A percentile compares a stretch with the other conserved stretches of the same genome.
Conservation (phyloP, 2,329 filamentous ascomycete species). For the Lecanicillium sp. region DNA sequence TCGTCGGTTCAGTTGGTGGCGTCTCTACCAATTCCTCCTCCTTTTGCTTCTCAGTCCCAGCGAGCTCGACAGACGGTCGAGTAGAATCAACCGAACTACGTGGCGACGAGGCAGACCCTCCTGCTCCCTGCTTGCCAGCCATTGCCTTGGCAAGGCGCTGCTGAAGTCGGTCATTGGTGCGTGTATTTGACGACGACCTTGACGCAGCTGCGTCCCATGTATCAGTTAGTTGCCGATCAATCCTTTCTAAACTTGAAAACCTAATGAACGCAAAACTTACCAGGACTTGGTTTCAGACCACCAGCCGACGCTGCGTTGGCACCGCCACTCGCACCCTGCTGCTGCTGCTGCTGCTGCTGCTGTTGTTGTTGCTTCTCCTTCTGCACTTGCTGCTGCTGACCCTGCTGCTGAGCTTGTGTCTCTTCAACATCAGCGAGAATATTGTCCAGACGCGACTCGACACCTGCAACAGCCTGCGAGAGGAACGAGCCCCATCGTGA, state of each 20-base stretch:
- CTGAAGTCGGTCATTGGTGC: slow-evolving; percentile 74
- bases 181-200: slow-evolving; percentile 53
- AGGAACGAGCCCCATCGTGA: slow-evolving; percentile 73
- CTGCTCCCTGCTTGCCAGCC: slow-evolving; percentile 51
- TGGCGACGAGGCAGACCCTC: slow-evolving; percentile 17
- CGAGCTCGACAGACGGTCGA: slow-evolving; percentile 19
- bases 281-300: slow-evolving; percentile 24
- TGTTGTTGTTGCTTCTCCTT: slow-evolving; percentile 19
- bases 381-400: slow-evolving; percentile 23
- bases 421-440: slow-evolving; percentile 76
- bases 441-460: slow-evolving; percentile 86
- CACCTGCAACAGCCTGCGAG: slow-evolving; percentile 83
- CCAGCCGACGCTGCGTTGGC: slow-evolving; percentile 8
- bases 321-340: slow-evolving; percentile 1
- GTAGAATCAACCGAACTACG: slow-evolving; percentile 27
- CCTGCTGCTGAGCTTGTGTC: slow-evolving; percentile 23
- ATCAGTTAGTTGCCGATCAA: no score
- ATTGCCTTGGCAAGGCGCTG: slow-evolving; percentile 84
- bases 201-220: slow-evolving; percentile 37
- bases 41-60: slow-evolving; percentile 18
- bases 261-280: slow-evolving; percentile 15
- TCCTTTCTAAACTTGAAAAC: no score
- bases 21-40: not conserved
- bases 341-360: slow-evolving; percentile 20
- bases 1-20: not conserved